Base-by-base conservation (phyloP, 1,284 basidiomycete species). In the Tetrapyrgos nigripes region DNA sequence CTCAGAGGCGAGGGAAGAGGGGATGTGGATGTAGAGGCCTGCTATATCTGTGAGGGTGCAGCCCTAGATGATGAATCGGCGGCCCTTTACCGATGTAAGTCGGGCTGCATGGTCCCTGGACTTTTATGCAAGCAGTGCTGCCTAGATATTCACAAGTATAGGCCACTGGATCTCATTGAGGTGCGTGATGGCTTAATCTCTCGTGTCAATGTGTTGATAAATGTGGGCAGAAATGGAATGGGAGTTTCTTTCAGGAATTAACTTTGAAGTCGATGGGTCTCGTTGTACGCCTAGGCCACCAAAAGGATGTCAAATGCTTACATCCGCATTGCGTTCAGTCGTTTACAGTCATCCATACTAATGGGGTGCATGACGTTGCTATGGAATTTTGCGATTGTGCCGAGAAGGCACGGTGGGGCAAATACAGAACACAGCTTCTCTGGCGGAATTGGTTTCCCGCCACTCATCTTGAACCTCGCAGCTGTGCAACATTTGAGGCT, bases 211-310 rank as follows among this genome's bases (percentile, higher is more conserved):
- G 10, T 14, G 10, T 28, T 19, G 27, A n/a, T 31, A 29, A 19
- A 29, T 31, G 33, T 29, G 10, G 6, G 4, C 33, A 50, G 49
- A 28, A 50, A 31, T 50, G 49, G 49, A 50, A 50, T n/a, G 49
- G 49, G 17, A 23, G 3, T 4, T 50, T 33, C 33, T 50, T 50
- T 19, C 24, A 33, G 21, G 17, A 28, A 4, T 14, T 50, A 11
- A 17, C 24, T 5, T 19, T 50, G 4, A 28, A 50, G 28, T 24
- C 24, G 4, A 28, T 50, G 19, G 49, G 49, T 10, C 13, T 50
- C 4, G 17, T 50, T 9, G 28, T 50, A 17, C 26, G 33, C 9
- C n/a, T 50, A 28, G 49, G 49, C 3, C 49, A 50, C n/a, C 17
- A n/a, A 28, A 4, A 5, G 5, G 49, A 17, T 10, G 28, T 13